Base-by-base conservation (phyloP, 2,329 filamentous ascomycete genomes). In the Xylariaceae sp. region DNA sequence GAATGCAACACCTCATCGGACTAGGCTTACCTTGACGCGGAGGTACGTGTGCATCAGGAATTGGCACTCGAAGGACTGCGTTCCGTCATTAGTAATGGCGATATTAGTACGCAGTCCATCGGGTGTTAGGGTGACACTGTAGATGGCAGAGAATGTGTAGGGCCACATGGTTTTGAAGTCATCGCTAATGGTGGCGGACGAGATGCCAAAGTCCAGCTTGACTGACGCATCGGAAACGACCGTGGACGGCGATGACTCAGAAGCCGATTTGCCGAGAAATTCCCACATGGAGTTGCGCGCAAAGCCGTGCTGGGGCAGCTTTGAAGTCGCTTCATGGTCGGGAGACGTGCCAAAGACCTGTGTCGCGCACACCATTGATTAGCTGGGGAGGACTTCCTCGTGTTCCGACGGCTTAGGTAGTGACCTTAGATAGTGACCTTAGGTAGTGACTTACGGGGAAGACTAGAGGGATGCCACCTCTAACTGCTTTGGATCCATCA, bases 181-280 rank as follows among this genome's bases (percentile, higher is more conserved):
- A 0, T 86, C 83, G 62, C 80, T 81, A 54, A 97, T 76, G 67
- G 86, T 87, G 50, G 81, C 78, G 31, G 84, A 81, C 50, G 87
- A 89, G 37, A 99, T 84, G 31, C 92, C 94, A 71, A 99, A 97
- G 75, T 99, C 94, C 57, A 99, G 85, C 79, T 95, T 96, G 62
- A 97, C 86, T 47, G 85, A 86, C 66, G 84, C 77, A 67, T 88
- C 80, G 59, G 75, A 76, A 45, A 72, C 72, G 54, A 62, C 73
- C 56, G 71, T 73, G 65, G 66, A 79, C 68, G 89, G 85, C 2
- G 80, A 81, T 63, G 69, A 80, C 70, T 91, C 86, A 4, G 81
- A 83, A n/a, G 81, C 85, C 5, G 86, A 89, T 74, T 92, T 95
- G 68, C 91, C 91, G 50, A 99, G 80, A 70, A 94, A 96, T 72